Base-by-base conservation (phyloP, 768 basidiomycete species). In the Mycena belliarum region DNA sequence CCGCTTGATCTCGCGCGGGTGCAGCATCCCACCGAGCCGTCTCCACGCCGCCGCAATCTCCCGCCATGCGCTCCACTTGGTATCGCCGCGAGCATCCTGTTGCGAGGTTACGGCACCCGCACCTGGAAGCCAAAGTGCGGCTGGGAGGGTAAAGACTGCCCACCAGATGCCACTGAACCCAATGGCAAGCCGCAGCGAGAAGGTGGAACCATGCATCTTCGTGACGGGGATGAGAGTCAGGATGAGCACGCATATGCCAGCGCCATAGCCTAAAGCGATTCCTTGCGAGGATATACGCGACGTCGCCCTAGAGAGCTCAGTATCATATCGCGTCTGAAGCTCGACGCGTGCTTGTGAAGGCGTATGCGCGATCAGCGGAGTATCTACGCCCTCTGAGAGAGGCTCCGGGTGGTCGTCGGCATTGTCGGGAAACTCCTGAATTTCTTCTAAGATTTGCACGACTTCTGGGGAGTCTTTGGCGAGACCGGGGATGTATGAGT, bases 151-250 rank as follows among this genome's bases (percentile, higher is more conserved):
- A 59, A 92, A 93, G 0, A 87, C 28, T 0, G 85, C 85, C 96
- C 96, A 98, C 89, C 93, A 95, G 0, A 87, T 69, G 0, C 94
- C 95, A 64, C 88, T 93, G 8, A 90, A 68, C 0, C 89, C 91
- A 33, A 98, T 91, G 0, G 92, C 92, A 0, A 96, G 80, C 9
- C 93, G 80, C 2, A 98, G 76, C 0, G 91, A 79, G 63, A 85
- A 85, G 0, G 93, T 94, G 6, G 88, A 88, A 0, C 92, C 91
- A 7, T 84, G 73, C n/a, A 91, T 70, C 9, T 74, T 69, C 1
- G 82, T 85, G 16, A 98, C 90, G 0, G 95, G 95, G 0, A 98
- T 72, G 28, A 95, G 76, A 0, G 90, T 81, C 12, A 90, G 70
- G n/a, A 88, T 70, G 3, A 97, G 81, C 0, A 91, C 74, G 14